phyloP scores from a whole-genome alignment of 257 asterid genomes.

The Fraxinus quadrangulata region DNA sequence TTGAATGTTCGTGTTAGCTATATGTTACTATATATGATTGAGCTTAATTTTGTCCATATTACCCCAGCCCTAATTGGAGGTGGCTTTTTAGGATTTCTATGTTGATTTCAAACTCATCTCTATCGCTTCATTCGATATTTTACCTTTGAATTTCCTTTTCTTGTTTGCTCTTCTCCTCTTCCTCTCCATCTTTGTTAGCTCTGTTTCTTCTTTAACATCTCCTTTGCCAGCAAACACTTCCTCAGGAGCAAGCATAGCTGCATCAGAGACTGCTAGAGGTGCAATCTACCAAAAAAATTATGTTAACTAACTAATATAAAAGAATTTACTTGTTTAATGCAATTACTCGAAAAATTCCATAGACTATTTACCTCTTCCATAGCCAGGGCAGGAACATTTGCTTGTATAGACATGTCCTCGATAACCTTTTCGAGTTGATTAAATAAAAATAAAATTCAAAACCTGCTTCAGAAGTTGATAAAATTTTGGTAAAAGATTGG shows the following conservation, averaged over 20 bases:
- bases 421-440: constrained; percentile 55
- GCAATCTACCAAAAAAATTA: constrained; percentile 63
- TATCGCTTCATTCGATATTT: constrained; percentile 11
- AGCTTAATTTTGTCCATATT: neutral
- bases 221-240: constrained; percentile 92
- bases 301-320: neutral
- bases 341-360: neutral
- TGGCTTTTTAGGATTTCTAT: neutral
- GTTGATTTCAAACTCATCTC: neutral
- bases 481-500: constrained; percentile 3
- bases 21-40: neutral
- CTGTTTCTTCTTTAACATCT: constrained; percentile 87
- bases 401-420: constrained; percentile 91
- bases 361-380: constrained; percentile 84
- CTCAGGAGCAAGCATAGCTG: constrained; percentile 99
- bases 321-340: neutral
- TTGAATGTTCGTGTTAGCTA: neutral
- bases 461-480: neutral
- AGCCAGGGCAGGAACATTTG: constrained; percentile 93
- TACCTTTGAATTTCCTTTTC: constrained; percentile 82
- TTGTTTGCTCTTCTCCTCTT: constrained; percentile 93
- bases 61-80: neutral
- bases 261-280: constrained; percentile 91
- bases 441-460: constrained; percentile 20
- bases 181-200: constrained; percentile 78